Evolutionary conservation across 306 rosid genomes (phyloP).

Genomic region (Oemleria cerasiformis): DNA sequence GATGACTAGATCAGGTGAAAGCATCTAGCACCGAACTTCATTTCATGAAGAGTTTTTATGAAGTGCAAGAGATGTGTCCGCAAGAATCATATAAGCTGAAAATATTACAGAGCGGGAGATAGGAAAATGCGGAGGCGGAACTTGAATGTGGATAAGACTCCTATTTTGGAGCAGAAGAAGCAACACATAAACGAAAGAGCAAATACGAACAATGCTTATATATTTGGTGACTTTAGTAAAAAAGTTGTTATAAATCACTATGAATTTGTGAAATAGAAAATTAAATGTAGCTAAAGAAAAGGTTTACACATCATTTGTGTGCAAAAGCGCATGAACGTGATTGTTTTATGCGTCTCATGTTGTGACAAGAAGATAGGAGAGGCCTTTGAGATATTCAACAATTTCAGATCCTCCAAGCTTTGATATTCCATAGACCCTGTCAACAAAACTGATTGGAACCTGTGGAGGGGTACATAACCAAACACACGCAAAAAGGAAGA

Average conservation of each 20-base stretch:
- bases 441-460: constrained; percentile 98
- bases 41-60: neutral
- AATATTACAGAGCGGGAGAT: neutral
- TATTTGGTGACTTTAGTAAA: neutral
- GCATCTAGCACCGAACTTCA: neutral
- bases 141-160: too few relatives aligned
- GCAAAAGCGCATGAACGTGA: neutral
- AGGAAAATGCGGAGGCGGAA: neutral
- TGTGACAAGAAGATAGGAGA: constrained; percentile 68
- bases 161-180: neutral
- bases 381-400: constrained; percentile 91
- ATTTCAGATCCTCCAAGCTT: constrained; percentile 99
- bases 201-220: neutral
- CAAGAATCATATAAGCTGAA: neutral
- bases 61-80: neutral
- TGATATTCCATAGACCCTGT: constrained; percentile 89
- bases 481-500: constrained; percentile 17
- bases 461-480: constrained; percentile 25
- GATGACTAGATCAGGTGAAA: neutral
- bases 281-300: neutral
- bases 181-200: neutral
- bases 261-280: neutral
- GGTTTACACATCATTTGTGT: neutral
- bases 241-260: neutral
- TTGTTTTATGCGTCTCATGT: constrained; percentile 35